Conservation (phyloP, 2,329 filamentous ascomycete species). For the Ophiostoma tasmaniense region DNA sequence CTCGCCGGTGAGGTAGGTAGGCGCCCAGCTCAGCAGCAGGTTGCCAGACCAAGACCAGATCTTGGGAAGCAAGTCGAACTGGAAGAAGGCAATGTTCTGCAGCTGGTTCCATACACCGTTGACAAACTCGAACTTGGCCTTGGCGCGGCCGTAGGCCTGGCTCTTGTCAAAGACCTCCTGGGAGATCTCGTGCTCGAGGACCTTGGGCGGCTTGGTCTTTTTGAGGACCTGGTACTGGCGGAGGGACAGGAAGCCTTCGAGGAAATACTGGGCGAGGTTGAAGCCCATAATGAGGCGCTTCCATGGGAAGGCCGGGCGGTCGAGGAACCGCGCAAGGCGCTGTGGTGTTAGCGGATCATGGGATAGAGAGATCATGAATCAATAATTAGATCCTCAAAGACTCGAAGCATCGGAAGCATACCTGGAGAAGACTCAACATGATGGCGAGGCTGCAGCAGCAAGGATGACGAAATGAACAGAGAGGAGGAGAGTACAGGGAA, state of each 20-base stretch:
- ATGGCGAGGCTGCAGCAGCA: conserved; percentile 12
- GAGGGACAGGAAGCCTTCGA: conserved; percentile 81
- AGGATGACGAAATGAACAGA: background rate
- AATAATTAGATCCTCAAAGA: background rate
- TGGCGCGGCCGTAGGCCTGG: conserved; percentile 92
- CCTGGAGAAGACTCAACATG: conserved; percentile 41
- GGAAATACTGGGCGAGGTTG: conserved; percentile 79
- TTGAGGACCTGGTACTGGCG: conserved; percentile 86
- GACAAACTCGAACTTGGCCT: conserved; percentile 80
- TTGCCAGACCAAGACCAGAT: conserved; percentile 77
- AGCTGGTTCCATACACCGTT: conserved; percentile 75
- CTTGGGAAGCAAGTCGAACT: conserved; percentile 82
- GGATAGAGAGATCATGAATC: background rate
- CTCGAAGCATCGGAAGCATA: background rate
- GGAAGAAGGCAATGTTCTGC: conserved; percentile 82
- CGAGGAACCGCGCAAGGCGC: conserved; percentile 75
- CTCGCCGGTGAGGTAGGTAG: conserved; percentile 75
- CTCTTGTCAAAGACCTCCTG: conserved; percentile 90
- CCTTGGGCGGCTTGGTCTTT: conserved; percentile 70
- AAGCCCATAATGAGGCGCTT: conserved; percentile 94
- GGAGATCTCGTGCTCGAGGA: conserved; percentile 79
- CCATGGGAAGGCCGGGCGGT: conserved; percentile 92
- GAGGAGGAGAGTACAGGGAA: background rate
- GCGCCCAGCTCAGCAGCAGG: conserved; percentile 65
- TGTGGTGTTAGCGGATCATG: conserved; percentile 25